phyloP scores from a whole-genome alignment of 2,329 filamentous ascomycete genomes.

The Xylaria polymorpha region DNA sequence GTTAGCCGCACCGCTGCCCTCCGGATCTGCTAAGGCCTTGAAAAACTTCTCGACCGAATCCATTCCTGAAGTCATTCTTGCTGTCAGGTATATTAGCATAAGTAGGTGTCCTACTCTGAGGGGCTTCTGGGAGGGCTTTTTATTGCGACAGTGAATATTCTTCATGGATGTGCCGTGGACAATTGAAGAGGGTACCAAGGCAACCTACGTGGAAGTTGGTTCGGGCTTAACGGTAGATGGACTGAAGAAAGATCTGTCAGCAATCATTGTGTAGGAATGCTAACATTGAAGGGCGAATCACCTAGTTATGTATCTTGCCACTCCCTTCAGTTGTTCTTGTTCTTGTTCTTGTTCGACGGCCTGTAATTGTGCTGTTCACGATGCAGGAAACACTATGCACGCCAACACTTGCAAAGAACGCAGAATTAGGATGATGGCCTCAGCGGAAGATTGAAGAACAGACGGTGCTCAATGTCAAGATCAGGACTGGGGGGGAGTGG shows the following conservation, averaged over 20 bases:
- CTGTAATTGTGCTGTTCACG: not conserved
- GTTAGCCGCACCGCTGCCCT: not conserved
- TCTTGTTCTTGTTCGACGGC: not conserved
- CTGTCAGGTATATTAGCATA: not conserved
- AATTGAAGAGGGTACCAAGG: not conserved
- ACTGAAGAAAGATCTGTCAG: not conserved
- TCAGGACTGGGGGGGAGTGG: not conserved
- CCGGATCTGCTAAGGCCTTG: not conserved
- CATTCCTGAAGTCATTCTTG: not conserved
- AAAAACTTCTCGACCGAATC: slow-evolving; percentile 33
- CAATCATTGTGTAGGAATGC: not conserved
- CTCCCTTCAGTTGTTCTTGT: not conserved
- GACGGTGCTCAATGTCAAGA: not conserved
- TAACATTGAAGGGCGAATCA: not conserved
- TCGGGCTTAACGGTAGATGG: not conserved
- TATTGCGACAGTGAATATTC: not conserved
- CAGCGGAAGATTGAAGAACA: not conserved
- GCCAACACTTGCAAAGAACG: not conserved
- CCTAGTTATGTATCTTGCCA: not conserved
- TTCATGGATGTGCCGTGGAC: not conserved
- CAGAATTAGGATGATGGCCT: not conserved
- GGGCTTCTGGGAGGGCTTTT: not conserved
- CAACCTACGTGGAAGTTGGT: not conserved
- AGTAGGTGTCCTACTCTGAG: not conserved
- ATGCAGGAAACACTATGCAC: not conserved